Percentiles rank a stretch among this genome's conserved stretches.
phyloP scores from a whole-genome alignment of 352 stramenopile species.

The Phytophthora foliorum region DNA sequence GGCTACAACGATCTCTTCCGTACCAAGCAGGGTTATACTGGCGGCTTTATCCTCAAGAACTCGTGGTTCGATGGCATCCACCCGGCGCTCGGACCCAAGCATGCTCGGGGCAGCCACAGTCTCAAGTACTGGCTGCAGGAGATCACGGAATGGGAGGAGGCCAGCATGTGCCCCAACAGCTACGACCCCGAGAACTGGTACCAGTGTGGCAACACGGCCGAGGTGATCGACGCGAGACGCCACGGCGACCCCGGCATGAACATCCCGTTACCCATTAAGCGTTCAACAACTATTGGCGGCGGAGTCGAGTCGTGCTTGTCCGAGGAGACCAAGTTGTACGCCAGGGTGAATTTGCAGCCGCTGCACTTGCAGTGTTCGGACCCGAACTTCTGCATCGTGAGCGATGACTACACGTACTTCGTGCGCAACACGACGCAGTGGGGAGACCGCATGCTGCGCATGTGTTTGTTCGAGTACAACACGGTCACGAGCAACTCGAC shows the following conservation, averaged over 20 bases:
- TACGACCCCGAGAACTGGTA: conserved; percentile 80
- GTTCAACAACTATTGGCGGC: conserved; percentile 29
- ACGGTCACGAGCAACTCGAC: conserved; percentile 47
- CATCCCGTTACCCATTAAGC: conserved; percentile 47
- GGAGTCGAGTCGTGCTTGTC: conserved; percentile 65
- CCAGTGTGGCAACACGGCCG: conserved; percentile 68
- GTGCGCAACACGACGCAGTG: conserved; percentile 69
- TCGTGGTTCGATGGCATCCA: conserved; percentile 79
- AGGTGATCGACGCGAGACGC: conserved; percentile 50
- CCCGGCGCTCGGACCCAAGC: conserved; percentile 60
- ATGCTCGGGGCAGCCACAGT: conserved; percentile 74
- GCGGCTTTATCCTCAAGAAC: conserved; percentile 83
- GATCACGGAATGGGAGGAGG: conserved; percentile 75
- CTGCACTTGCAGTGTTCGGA: conserved; percentile 70
- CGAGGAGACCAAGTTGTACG: conserved; percentile 64
- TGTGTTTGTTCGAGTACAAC: conserved; percentile 83
- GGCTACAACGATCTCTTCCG: conserved; percentile 77
- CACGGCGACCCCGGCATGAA: conserved; percentile 42
- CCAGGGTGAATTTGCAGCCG: conserved; percentile 68
- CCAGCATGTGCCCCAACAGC: conserved; percentile 77
- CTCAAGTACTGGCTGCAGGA: conserved; percentile 81
- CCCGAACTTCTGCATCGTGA: conserved; percentile 45
- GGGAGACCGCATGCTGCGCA: conserved; percentile 72
- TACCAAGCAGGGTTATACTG: conserved; percentile 67
- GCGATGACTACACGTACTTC: conserved; percentile 63